Evolutionary conservation across 306 rosid genomes (phyloP).

Genomic region (Sesbania bispinosa): DNA sequence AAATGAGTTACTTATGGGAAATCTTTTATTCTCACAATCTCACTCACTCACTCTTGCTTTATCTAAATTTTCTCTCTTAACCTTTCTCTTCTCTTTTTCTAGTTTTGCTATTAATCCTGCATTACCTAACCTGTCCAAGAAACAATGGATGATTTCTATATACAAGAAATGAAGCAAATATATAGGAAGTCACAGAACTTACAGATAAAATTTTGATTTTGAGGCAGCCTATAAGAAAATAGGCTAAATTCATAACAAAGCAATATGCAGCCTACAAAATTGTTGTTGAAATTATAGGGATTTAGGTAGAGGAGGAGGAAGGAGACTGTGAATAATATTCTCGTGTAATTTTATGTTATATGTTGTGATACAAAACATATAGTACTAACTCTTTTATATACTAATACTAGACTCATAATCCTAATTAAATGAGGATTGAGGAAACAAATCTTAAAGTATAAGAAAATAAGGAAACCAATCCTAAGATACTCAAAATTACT

Average conservation of each 20-base stretch:
- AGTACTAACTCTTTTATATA: background rate
- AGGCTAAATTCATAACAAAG: background rate
- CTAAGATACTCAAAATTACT: no score
- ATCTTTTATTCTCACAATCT: background rate
- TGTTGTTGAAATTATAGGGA: background rate
- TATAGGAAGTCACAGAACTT: background rate
- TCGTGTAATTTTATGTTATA: background rate
- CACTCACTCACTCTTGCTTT: background rate
- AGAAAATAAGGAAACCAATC: no score
- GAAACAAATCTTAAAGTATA: no score
- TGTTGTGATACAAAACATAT: background rate
- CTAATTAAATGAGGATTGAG: no score
- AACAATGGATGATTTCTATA: background rate
- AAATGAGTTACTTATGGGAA: background rate
- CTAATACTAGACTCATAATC: no score
- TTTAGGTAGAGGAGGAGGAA: background rate
- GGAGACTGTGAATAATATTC: background rate
- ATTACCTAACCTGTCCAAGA: background rate
- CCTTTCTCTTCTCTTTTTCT: background rate
- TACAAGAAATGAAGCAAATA: background rate
- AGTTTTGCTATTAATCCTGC: background rate
- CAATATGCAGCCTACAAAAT: background rate
- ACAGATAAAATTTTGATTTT: background rate
- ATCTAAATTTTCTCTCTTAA: background rate
- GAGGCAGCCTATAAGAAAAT: background rate